A percentile compares a stretch with the other conserved stretches of the same genome.
phyloP scores from a whole-genome alignment of 2,329 filamentous ascomycete species.

The Aureobasidium sp. region DNA sequence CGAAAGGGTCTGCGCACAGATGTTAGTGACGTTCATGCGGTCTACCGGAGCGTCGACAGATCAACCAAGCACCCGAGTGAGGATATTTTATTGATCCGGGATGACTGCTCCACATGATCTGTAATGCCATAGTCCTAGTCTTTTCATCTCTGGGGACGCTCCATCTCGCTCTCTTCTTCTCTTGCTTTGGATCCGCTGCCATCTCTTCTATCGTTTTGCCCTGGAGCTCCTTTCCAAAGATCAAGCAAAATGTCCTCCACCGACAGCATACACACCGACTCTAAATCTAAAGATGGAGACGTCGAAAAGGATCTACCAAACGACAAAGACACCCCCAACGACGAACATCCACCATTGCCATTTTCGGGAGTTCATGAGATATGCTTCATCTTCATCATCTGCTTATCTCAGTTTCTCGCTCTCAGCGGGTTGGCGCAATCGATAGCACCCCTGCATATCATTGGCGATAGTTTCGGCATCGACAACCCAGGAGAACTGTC shows the following conservation, averaged over 20 bases:
- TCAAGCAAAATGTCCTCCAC: background rate
- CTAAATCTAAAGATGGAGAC: background rate
- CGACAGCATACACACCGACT: background rate
- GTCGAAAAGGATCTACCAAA: background rate
- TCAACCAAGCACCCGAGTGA: background rate
- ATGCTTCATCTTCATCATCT: constrained; percentile 10
- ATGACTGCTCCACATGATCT: no score
- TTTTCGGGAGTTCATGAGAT: background rate
- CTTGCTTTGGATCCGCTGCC: no score
- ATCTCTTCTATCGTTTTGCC: no score
- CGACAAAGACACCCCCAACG: background rate
- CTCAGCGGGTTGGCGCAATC: constrained; percentile 14
- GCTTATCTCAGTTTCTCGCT: constrained; percentile 14
- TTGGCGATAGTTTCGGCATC: constrained; percentile 37
- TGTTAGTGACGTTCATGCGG: background rate
- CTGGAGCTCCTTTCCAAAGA: no score
- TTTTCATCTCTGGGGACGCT: no score
- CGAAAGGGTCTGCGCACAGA: background rate
- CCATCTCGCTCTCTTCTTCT: no score
- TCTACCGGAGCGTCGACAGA: background rate
- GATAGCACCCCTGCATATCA: constrained; percentile 38
- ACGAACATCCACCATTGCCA: background rate
- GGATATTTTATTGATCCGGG: background rate
- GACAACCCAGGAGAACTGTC: constrained; percentile 35
- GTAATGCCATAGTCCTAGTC: no score